Evolutionary conservation across 306 rosid species (phyloP), one percentile per base, ranked within the genome.

Genomic region (Dalbergia cultrata): DNA sequence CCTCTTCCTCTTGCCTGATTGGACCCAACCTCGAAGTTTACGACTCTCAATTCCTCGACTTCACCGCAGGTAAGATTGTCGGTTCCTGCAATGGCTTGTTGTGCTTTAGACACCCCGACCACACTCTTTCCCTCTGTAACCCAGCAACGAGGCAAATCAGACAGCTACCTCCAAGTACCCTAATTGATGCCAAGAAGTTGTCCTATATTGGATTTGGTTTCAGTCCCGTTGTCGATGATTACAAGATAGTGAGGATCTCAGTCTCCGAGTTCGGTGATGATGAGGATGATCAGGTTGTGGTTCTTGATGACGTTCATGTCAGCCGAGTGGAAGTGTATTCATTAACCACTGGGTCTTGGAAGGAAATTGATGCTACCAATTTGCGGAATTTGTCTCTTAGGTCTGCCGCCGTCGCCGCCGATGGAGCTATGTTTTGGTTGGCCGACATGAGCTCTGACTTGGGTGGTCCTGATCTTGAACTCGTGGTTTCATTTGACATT

Each of bases 51-150:
- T 6, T 26, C 59, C 4, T 47, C 18, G 26, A 50, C 18, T 35
- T 63, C 49, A 5, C 17, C 17, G 1, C 35, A 45, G 0, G 8
- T 0, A 70, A 3, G 3, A 12, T 82, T 11, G 31, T 82, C 10
- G 82, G 61, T 10, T 82, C 85, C 61, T 60, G 61, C 82, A 70
- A 82, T 0, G 85, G 82, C 52, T 45, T 82, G 16, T 3, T 76
- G 5, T 76, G 78, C 34, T 8, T 82, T 43, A 2, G 45, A 8
- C 52, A 68, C 18, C 4, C 4, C 4, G 3, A 67, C 5, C 26
- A 4, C 7, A 16, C 8, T 7, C 73, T 82, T 19, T 76, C 76
- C 12, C 8, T 82, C 5, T 52, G 62, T 66, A 82, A 82, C 26
- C 81, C 78, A 3, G 77, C 73, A 26, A 52, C 66, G 0, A 53